Conservation (phyloP, 768 basidiomycete genomes). For the Megacollybia marginata region DNA sequence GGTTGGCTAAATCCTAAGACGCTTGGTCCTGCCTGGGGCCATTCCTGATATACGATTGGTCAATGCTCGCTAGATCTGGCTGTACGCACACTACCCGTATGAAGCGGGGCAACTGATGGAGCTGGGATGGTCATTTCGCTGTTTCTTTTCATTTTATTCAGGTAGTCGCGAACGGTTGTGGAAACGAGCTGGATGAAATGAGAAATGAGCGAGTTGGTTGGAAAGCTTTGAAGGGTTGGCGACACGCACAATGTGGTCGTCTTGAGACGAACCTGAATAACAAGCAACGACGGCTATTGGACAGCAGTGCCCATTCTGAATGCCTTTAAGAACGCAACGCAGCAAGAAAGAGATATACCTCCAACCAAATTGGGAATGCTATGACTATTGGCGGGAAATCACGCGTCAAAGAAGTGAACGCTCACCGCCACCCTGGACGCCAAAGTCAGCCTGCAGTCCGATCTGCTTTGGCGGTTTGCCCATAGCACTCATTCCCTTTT, state of each 20-base stretch:
- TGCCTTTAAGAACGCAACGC: not conserved
- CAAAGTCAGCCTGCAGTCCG: conserved; percentile 57
- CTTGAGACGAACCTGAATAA: conserved; percentile 75
- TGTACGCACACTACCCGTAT: no score
- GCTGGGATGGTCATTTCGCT: conserved; percentile 9
- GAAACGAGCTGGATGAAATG: conserved; percentile 45
- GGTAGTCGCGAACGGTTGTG: conserved; percentile 59
- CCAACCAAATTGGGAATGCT: conserved; percentile 85
- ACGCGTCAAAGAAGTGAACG: conserved; percentile 5
- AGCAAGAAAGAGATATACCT: conserved; percentile 32
- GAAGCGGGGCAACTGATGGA: no score
- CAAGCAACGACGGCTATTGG: conserved; percentile 74
- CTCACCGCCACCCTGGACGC: conserved; percentile 74
- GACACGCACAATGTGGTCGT: conserved; percentile 60
- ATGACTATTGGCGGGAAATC: conserved; percentile 1
- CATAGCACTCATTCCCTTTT: conserved; percentile 81
- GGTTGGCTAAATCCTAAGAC: not conserved
- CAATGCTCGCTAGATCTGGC: no score
- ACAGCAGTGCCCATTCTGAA: conserved; percentile 74
- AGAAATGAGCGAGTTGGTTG: not conserved
- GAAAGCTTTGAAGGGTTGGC: not conserved
- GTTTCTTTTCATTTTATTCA: conserved; percentile 48
- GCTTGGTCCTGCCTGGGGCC: not conserved
- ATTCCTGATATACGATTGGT: not conserved
- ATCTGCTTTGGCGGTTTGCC: conserved; percentile 69